A percentile compares a stretch with the other conserved stretches of the same genome.
Conservation (phyloP, 805 yeast genomes). For the Ogataea nakhonphanomensis region DNA sequence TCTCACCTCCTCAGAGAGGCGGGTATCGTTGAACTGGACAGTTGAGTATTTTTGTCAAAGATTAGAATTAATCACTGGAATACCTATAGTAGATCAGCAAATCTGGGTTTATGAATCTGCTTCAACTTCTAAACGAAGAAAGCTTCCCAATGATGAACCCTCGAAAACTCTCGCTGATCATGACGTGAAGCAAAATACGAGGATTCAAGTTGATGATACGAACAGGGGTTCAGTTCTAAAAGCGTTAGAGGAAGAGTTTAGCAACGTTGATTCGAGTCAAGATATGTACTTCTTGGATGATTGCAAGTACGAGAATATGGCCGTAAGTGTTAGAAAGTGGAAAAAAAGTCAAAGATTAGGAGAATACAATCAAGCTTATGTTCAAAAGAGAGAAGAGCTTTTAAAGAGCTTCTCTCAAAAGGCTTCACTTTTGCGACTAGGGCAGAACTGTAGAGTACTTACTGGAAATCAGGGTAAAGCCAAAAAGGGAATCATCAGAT, state of each 20-base stretch:
- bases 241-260: constrained; percentile 23
- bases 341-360: constrained; percentile 68
- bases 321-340: constrained; percentile 72
- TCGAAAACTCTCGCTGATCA: constrained; percentile 26
- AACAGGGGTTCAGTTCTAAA: constrained; percentile 49
- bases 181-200: constrained; percentile 36
- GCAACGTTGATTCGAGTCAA: constrained; percentile 16
- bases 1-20: constrained; percentile 65
- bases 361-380: constrained; percentile 57
- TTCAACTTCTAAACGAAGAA: constrained; percentile 35
- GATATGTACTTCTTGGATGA: constrained; percentile 50
- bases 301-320: constrained; percentile 56
- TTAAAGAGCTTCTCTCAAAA: not conserved
- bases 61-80: constrained; percentile 72
- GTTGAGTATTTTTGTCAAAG: constrained; percentile 48
- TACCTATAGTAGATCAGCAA: constrained; percentile 55
- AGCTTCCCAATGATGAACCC: constrained; percentile 20
- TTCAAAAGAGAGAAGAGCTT: constrained; percentile 27
- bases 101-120: constrained; percentile 43
- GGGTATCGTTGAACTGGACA: constrained; percentile 62
- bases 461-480: constrained; percentile 30
- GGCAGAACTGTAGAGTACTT: constrained; percentile 49
- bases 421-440: constrained; percentile 31
- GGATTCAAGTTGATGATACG: constrained; percentile 57
- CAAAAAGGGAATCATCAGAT: constrained; percentile 71